Percentiles rank a stretch among this genome's conserved stretches.
Conservation (phyloP, 2,329 filamentous ascomycete species). For the Gliomastix tumulicola region DNA sequence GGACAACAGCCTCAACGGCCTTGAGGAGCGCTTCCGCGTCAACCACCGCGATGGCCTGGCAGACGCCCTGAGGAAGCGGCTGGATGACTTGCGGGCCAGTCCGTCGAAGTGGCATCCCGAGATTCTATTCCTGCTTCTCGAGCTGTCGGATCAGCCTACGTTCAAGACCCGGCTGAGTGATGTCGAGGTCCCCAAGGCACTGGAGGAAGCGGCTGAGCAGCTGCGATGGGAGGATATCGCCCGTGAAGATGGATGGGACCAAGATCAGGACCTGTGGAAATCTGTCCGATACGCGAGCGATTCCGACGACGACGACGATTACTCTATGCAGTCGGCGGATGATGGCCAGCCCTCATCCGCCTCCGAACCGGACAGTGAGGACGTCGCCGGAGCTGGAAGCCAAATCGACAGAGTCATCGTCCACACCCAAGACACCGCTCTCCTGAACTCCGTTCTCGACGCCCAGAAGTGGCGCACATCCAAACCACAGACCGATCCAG, state of each 20-base stretch:
- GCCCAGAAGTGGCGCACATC: conserved; percentile 26
- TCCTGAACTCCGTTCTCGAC: conserved; percentile 18
- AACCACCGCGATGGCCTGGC: conserved; percentile 74
- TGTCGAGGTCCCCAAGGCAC: conserved; percentile 44
- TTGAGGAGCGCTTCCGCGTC: conserved; percentile 83
- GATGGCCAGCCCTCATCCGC: not conserved
- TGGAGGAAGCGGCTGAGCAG: conserved; percentile 34
- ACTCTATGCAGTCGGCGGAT: not conserved
- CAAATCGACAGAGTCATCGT: conserved; percentile 29
- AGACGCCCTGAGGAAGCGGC: conserved; percentile 54
- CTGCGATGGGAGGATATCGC: conserved; percentile 78
- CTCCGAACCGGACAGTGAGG: conserved; percentile 22
- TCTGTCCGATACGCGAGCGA: conserved; percentile 62
- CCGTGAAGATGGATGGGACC: conserved; percentile 65
- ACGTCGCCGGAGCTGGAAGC: conserved; percentile 12
- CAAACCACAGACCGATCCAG: conserved; percentile 24
- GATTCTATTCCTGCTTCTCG: conserved; percentile 67
- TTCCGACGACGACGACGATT: conserved; percentile 45
- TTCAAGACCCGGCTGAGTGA: conserved; percentile 60
- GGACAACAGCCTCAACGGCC: conserved; percentile 54
- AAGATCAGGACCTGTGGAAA: conserved; percentile 61
- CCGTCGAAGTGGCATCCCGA: conserved; percentile 68
- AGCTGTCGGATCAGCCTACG: conserved; percentile 74
- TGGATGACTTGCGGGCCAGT: conserved; percentile 3
- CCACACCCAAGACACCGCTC: conserved; percentile 19